Evolutionary conservation across 768 basidiomycete genomes (phyloP), one percentile per base, ranked within the genome.

Genomic region (Leccinum arenicola): DNA sequence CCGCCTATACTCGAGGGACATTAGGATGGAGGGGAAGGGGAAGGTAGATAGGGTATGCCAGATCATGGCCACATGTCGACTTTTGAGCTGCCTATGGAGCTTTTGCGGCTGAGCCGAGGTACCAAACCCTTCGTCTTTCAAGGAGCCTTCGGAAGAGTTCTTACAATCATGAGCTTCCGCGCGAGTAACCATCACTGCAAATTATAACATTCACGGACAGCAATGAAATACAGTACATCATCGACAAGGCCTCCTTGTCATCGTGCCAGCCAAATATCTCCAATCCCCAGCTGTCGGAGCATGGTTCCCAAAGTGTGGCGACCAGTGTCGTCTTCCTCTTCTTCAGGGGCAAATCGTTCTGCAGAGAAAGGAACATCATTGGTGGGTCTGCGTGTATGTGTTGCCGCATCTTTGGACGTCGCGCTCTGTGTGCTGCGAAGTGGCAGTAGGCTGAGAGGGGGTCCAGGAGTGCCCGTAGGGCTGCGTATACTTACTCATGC

Each of bases 21-120:
- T 25, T 25, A 25, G 25, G 25, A 25, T 25, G 25, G 25, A 25
- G 25, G 25, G 25, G 25, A 25, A 25, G 25, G 25, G 25, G 25
- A 25, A 25, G 25, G 27, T n/a, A 21, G 4, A 29, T 8, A 10
- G 14, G 36, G 11, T 73, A 50, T 53, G 77, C 87, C 88, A 88
- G 64, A 91, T 91, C 89, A 91, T 90, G 53, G 89, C 86, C 60
- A 92, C 80, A 69, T 91, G 91, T 17, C 90, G 78, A 67, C 89
- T 90, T 71, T 88, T 88, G 62, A 88, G 75, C 72, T 88, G 86
- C 52, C 86, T 80, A 11, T 80, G 74, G 43, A 87, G 82, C 49
- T 25, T 60, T 0, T 50, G 56, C 6, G 52, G 54, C 3, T n/a
- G 51, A n/a, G 2, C 0, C 7, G 55, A n/a, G 11, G 57, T 1